These are phyloP conservation scores for Parathielavia hyrcaniae DNA, from an alignment of 495 filamentous ascomycete species.

Conservation along the genomic window DNA sequence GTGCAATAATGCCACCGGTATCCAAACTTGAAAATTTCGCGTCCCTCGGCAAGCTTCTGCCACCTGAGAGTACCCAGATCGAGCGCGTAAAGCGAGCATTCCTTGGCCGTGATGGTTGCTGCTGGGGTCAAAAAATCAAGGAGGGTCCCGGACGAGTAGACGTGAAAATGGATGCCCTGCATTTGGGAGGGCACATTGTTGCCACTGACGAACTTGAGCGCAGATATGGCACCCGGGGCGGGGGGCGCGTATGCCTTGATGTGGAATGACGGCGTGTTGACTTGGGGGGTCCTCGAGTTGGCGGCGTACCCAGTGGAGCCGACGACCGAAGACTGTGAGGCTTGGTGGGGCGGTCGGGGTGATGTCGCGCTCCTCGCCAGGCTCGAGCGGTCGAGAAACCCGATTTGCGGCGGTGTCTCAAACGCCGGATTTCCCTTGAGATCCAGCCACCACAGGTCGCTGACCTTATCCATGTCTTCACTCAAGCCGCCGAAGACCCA, in stretches of 20 bases:
- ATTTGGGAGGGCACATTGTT: conserved; percentile 80
- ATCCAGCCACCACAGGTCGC: conserved; percentile 95
- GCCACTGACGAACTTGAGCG: conserved; percentile 81
- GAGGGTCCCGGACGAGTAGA: conserved; percentile 85
- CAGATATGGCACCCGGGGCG: conserved; percentile 78
- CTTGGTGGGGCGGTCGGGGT: conserved; percentile 39
- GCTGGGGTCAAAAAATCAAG: conserved; percentile 92
- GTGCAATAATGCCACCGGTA: conserved; percentile 98
- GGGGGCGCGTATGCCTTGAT: conserved; percentile 63
- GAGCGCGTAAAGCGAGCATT: conserved; percentile 83
- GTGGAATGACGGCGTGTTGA: conserved; percentile 62
- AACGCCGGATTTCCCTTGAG: conserved; percentile 82
- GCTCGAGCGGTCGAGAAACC: conserved; percentile 49
- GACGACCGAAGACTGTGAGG: conserved; percentile 37
- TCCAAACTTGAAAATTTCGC: conserved; percentile 78
- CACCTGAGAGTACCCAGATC: conserved; percentile 81
- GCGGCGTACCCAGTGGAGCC: conserved; percentile 74
- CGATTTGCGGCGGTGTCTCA: conserved; percentile 64
- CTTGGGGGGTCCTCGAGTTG: conserved; percentile 82
- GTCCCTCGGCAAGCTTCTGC: conserved; percentile 88
- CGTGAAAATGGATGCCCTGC: conserved; percentile 87
- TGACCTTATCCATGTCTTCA: conserved; percentile 90
- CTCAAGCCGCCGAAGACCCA: conserved; percentile 97
- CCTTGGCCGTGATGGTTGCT: conserved; percentile 69
- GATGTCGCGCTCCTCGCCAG: conserved; percentile 35